Base-by-base conservation (phyloP, 495 filamentous ascomycete genomes). In the Evernia prunastri region DNA sequence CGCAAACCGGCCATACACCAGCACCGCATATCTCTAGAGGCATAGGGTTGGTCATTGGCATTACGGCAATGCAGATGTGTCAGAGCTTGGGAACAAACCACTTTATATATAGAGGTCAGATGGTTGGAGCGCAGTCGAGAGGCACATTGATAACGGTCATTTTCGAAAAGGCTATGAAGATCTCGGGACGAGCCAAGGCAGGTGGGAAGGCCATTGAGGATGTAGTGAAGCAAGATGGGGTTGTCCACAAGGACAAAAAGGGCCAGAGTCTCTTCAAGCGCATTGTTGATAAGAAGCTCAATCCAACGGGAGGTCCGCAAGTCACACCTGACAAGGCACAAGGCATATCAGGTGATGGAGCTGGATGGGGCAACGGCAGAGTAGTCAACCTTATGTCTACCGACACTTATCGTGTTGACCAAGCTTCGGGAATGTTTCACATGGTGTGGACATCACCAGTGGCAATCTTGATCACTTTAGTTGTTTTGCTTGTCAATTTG, bases 371-470 rank as follows among this genome's bases (percentile, higher is more conserved):
- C 53, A 97, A 97, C 70, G 93, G 93, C 25, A 83, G 89, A 61
- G 88, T 97, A 36, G 83, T 92, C 66, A 95, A 92, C 61, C 71
- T 97, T 68, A 97, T 97, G 93, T 89, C 88, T 62, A 90, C 91
- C 45, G 93, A 97, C 69, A 91, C 92, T 20, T 92, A 92, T 74
- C 89, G 92, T 59, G 80, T 97, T 64, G 91, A 96, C 69, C 84
- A 89, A 69, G 90, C 91, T 5, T 88, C 79, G 18, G 89, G 89
- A 58, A 83, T 96, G 77, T 92, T 96, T 75, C 93, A 97, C 69
- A 82, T 97, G 72, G 77, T 89, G 10, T 96, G 93, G 92, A 90
- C 89, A 7, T 83, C 89, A 0, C 92, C 93, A 0, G 75, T 97
- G 42, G 79, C 85, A 10, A 86, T 91, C 66, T 73, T 91, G 36